Base-by-base conservation (phyloP, 179 eudicot genomes). In the Camellia oleifera region DNA sequence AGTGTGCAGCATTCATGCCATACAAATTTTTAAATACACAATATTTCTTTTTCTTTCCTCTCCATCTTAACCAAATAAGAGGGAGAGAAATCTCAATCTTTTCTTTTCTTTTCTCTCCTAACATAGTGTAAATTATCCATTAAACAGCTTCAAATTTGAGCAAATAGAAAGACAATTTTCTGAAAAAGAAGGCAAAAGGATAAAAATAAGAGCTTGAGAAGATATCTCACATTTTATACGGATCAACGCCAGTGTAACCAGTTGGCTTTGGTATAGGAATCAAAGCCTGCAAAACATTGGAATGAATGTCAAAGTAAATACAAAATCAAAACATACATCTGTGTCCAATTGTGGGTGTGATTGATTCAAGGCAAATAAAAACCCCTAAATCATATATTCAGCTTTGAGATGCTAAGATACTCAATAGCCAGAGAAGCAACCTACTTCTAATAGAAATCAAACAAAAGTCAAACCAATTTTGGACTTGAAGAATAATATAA, bases 231-330 rank as follows among this genome's bases (percentile, higher is more conserved):
- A 96, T 86, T 86, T 96, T 96, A 69, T 94, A 92, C 20, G 99
- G 97, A 92, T 96, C 99, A 80, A 97, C 97, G 78, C 97, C 98
- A 75, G 99, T 94, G 80, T 80, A 94, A 61, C 97, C 99, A 76
- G 94, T 90, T 56, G 99, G 99, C 78, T 91, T 96, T 4, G 99
- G 93, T 75, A 96, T 79, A 4, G 99, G 93, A 84, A 96, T 88
- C 89, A 94, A 91, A 50, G 84, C 93, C 98, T 96, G 78, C 61
- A 82, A n/a, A 23, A 7, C 73, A 78, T 10, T 32, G 63, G 69
- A 68, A 69, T n/a, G 13, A 60, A 60, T 26, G 60, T 48, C 58
- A 26, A 75, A 63, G 26, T 26, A 69, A 75, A 32, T 32, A 8
- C n/a, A 8, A 10, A 72, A 75, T 6, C 15, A 48, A 23, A 0